Base-by-base conservation (phyloP, 352 stramenopile genomes). In the Phytopythium aichiense region DNA sequence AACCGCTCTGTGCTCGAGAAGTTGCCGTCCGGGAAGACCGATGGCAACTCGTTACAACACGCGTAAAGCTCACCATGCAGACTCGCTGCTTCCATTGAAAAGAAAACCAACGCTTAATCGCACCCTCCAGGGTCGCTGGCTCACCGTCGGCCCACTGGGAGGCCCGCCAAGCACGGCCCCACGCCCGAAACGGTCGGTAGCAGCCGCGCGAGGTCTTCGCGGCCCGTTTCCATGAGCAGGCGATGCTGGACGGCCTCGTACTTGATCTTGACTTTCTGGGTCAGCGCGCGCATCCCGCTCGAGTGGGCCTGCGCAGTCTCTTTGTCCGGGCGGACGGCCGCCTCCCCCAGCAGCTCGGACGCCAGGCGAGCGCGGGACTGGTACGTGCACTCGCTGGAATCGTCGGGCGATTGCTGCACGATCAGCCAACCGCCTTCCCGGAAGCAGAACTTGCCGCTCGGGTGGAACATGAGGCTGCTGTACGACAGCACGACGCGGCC, bases 371-470 rank as follows among this genome's bases (percentile, higher is more conserved):
- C 7, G 46, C 46, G 25, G 2, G 12, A 28, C 25, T 31, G 46
- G 25, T 28, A 52, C n/a, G 2, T 18, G 46, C 46, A 33, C n/a
- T 33, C n/a, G 13, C 22, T 52, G 2, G n/a, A 7, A 12, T 52
- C 12, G 7, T 52, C 46, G 6, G n/a, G n/a, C 8, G 46, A 52
- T 7, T 28, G 25, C 13, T 52, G 46, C 46, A 52, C 46, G n/a
- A 52, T 52, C 7, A 52, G n/a, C 46, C 46, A 52, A 4, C 46
- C 46, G 46, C 46, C 46, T 18, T 52, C 46, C 1, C 46, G 46
- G 46, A 52, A 52, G 25, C 46, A 52, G 46, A 52, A 52, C 46
- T 52, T 52, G n/a, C 46, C 46, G 46, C 46, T 52, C 46, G 46
- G 46, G 25, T 52, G 46, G 46, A 52, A 52, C n/a, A 52, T 28